Base-by-base conservation (phyloP, 352 stramenopile genomes). In the Pythium dissotocum region DNA sequence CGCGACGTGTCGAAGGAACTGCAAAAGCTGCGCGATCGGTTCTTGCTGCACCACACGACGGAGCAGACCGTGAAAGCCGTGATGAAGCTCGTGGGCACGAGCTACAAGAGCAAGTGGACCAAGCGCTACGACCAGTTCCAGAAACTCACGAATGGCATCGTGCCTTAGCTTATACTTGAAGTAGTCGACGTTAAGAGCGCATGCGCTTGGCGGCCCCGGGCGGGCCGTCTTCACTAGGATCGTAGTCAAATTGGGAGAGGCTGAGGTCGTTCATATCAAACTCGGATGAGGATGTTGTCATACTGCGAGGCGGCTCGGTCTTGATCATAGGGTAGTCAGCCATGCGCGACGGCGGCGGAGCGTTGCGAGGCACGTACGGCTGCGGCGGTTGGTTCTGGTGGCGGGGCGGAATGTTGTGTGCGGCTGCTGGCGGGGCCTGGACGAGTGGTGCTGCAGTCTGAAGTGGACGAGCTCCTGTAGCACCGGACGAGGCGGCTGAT, bases 81-180 rank as follows among this genome's bases (percentile, higher is more conserved):
- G 85, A 97, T 98, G 56, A 92, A 97, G 75, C 76, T 98, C 16
- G 95, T 98, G 42, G 87, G 90, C 72, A 85, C 91, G 24, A 98
- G 96, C 55, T 96, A 97, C 73, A 90, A 98, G 60, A 92, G 98
- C 77, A 98, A 99, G 80, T 99, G 95, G 96, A 99, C 97, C 14
- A 87, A 94, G 49, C 98, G 95, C 88, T 99, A 99, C 80, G 94
- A 98, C 76, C 88, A 95, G 71, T 98, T 98, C 72, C 94, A 98
- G 79, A 88, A 98, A 62, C 87, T 89, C 63, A 97, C 83, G 28
- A 97, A 98, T 71, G 87, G 87, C 24, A 97, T 96, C 66, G 36
- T 93, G 35, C 85, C 84, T 7, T 61, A 62, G 53, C 2, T 30
- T 42, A 26, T 53, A 48, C 21, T 24, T 24, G 21, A 24, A 24